Evolutionary conservation across 2,329 filamentous ascomycete species (phyloP), one percentile per base, ranked within the genome.

Genomic region (Sarocladium kiliense): DNA sequence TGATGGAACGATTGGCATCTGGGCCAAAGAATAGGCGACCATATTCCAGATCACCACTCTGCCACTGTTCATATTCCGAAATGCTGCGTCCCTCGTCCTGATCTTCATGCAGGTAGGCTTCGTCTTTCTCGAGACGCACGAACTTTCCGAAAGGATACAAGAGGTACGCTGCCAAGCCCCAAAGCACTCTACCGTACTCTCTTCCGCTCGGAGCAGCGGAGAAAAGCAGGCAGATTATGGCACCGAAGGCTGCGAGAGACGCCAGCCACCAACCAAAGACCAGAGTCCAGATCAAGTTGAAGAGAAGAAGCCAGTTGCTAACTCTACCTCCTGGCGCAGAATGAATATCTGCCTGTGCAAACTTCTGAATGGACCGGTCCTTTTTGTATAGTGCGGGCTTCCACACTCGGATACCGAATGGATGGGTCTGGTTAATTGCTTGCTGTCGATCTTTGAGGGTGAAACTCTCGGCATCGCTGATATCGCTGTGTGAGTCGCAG

Each of bases 361-460:
- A 96, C 71, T 95, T 94, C 69, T 97, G 91, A 36, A 99, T 95
- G 1, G 94, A 99, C 56, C 94, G 86, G 64, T 88, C 87, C 72
- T 99, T 99, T 74, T 99, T 99, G 80, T 99, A 99, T 59, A 99
- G 72, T 1, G 94, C 95, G 42, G 94, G 94, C 71, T 99, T 99
- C 94, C 94, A 99, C 60, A 99, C 90, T 68, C 95, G 86, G 68
- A 99, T 97, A 77, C 94, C 94, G 65, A 99, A 99, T 0, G 94
- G 94, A 77, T 99, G 94, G 0, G 94, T 99, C 70, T 96, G 88
- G 73, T 99, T 99, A 77, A 99, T 99, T 61, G 94, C 94, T 68
- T 96, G 86, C 72, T 99, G 94, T 55, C 94, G 85, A 70, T 99
- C 94, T 70, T 95, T 96, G 63, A 99, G 81, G 0, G 94, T 99